Conservation (phyloP, 495 filamentous ascomycete species). For the Hypomontagnella monticulosa region DNA sequence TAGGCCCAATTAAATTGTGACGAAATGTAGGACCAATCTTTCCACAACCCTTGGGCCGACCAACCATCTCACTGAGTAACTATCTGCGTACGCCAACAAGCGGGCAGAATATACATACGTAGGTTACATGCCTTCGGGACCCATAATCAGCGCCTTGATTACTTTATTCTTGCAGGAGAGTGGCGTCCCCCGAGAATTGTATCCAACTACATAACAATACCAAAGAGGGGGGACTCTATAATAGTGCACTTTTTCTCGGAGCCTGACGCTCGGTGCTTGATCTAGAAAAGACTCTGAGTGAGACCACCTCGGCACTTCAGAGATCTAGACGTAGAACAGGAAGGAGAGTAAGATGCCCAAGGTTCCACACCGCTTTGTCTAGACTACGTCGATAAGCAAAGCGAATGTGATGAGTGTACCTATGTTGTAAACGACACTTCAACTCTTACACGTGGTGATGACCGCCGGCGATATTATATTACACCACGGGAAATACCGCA, state of each 20-base stretch:
- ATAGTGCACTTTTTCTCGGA: constrained; percentile 2
- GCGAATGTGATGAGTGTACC: neutral
- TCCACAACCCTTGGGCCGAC: constrained; percentile 23
- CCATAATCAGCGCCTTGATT: constrained; percentile 36
- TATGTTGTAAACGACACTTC: constrained; percentile 14
- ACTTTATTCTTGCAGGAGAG: constrained; percentile 34
- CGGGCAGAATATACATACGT: constrained; percentile 21
- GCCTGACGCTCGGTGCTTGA: constrained; percentile 6
- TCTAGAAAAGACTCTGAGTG: constrained; percentile 5
- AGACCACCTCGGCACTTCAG: constrained; percentile 11
- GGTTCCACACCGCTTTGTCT: constrained; percentile 5
- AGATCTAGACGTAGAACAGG: constrained; percentile 9
- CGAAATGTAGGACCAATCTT: constrained; percentile 37
- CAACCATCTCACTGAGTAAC: constrained; percentile 37
- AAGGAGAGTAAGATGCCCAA: neutral
- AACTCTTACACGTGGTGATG: constrained; percentile 32
- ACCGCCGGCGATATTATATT: constrained; percentile 21
- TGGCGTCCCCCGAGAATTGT: constrained; percentile 41
- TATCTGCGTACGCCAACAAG: constrained; percentile 22
- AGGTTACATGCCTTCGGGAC: constrained; percentile 23
- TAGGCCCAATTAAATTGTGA: constrained; percentile 29
- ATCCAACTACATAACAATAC: neutral
- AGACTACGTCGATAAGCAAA: neutral
- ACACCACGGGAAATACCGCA: constrained; percentile 22
- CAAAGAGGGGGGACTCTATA: neutral